Conservation (phyloP, 495 filamentous ascomycete species). For the Aspergillus avenaceus region DNA sequence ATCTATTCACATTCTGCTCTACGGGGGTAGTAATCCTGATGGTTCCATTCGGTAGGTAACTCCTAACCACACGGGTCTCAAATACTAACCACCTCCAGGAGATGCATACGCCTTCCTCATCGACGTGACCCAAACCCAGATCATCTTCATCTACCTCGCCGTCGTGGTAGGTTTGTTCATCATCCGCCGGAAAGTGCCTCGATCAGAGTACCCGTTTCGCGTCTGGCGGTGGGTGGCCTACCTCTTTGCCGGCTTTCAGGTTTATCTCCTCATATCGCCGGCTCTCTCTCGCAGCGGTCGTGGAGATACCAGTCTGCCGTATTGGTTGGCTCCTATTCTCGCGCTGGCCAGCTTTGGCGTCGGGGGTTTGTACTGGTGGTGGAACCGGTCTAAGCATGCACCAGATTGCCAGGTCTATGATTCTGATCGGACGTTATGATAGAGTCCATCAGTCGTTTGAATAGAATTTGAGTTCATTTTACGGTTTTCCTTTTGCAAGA, state of each 20-base stretch:
- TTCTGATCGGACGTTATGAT: too few species aligned
- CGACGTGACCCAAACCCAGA: not conserved
- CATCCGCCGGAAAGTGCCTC: not conserved
- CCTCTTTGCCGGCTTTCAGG: not conserved
- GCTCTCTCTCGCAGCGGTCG: not conserved
- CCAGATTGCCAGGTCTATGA: too few species aligned
- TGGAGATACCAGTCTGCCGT: not conserved
- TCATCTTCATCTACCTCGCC: not conserved
- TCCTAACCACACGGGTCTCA: not conserved
- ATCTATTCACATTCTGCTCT: not conserved
- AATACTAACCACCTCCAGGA: not conserved
- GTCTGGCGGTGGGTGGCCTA: not conserved
- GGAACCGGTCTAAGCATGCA: too few species aligned
- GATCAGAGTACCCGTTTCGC: not conserved
- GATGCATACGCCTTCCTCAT: slow-evolving; percentile 2
- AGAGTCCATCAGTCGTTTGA: too few species aligned
- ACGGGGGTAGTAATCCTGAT: not conserved
- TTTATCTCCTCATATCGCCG: not conserved
- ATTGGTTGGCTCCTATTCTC: not conserved
- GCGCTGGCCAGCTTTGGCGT: not conserved
- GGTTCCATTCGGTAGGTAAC: not conserved
- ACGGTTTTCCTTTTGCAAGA: too few species aligned
- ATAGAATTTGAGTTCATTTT: too few species aligned
- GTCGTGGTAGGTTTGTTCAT: slow-evolving; percentile 5
- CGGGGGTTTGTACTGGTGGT: not conserved